A percentile compares a stretch with the other conserved stretches of the same genome.
phyloP scores from a whole-genome alignment of 2,329 filamentous ascomycete species.

The Fusarium tricinctum region DNA sequence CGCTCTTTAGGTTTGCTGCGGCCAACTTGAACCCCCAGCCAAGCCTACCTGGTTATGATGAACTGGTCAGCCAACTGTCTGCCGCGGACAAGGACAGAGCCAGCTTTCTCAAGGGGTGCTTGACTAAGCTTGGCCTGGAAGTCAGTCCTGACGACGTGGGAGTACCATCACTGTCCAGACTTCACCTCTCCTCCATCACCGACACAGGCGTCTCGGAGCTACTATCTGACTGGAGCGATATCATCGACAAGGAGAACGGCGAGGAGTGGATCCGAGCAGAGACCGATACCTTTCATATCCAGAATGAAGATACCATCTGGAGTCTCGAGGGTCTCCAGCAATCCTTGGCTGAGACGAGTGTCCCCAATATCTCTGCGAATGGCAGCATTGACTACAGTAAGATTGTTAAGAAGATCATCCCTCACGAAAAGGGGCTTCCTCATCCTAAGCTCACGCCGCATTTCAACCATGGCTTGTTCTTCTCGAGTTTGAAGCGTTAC shows the following conservation, averaged over 20 bases:
- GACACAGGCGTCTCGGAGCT: conserved; percentile 76
- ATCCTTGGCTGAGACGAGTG: conserved; percentile 59
- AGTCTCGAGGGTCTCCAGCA: conserved; percentile 68
- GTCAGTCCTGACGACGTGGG: conserved; percentile 77
- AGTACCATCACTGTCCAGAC: conserved; percentile 82
- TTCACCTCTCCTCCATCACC: conserved; percentile 83
- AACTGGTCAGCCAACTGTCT: conserved; percentile 76
- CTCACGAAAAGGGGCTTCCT: conserved; percentile 78
- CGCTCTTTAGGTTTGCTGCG: conserved; percentile 78
- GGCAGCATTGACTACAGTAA: conserved; percentile 81
- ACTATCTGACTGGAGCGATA: conserved; percentile 74
- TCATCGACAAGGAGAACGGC: conserved; percentile 74
- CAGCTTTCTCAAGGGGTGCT: conserved; percentile 82
- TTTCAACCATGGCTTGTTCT: conserved; percentile 88
- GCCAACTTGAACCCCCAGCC: conserved; percentile 79
- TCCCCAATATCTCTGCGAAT: conserved; percentile 48
- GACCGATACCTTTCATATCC: conserved; percentile 84
- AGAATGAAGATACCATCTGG: conserved; percentile 74
- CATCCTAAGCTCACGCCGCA: conserved; percentile 80
- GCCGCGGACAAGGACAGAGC: conserved; percentile 78
- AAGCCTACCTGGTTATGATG: conserved; percentile 76
- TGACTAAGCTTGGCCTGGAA: conserved; percentile 85
- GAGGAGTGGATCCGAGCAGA: conserved; percentile 83
- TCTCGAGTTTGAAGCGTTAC: conserved; percentile 77
- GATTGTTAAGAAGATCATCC: conserved; percentile 79